Evolutionary conservation across 1,284 basidiomycete species (phyloP).

Genomic region (Takashimella tepidaria): DNA sequence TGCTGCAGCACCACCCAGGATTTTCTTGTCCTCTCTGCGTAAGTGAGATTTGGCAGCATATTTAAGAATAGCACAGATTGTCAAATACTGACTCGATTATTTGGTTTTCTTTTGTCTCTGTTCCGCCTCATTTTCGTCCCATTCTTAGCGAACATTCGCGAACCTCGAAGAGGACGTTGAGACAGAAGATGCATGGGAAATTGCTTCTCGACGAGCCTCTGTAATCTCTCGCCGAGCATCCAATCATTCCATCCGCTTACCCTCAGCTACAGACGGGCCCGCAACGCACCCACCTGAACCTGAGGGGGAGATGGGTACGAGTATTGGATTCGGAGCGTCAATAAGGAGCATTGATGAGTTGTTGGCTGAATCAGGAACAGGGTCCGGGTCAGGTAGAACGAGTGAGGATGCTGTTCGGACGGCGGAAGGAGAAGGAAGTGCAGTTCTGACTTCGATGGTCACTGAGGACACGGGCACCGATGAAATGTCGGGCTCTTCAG

Average conservation of each 20-base stretch:
- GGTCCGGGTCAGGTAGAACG: not conserved
- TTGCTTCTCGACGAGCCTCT: constrained; percentile 42
- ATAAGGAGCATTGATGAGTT: constrained; percentile 24
- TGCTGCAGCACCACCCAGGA: constrained; percentile 80
- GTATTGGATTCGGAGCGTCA: constrained; percentile 13
- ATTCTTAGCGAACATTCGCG: constrained; percentile 64
- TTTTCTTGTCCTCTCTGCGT: constrained; percentile 91
- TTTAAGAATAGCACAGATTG: not conserved
- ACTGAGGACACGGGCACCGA: too few relatives aligned
- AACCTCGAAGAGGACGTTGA: constrained; percentile 93
- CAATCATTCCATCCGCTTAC: constrained; percentile 32
- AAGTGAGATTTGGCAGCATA: constrained; percentile 13
- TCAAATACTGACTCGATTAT: too few relatives aligned
- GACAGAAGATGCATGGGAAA: constrained; percentile 53
- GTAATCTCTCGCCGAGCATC: constrained; percentile 39
- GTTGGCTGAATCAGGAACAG: constrained; percentile 7
- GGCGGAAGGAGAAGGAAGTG: constrained; percentile 14
- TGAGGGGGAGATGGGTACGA: constrained; percentile 19
- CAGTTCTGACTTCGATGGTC: too few relatives aligned
- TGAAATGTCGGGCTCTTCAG: constrained; percentile 8
- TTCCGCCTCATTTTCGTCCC: constrained; percentile 8
- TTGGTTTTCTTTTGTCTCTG: too few relatives aligned
- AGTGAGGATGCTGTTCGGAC: constrained; percentile 4
- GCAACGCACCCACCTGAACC: not conserved
- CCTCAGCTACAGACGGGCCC: constrained; percentile 1